Percentiles rank a stretch among this genome's conserved stretches.
Conservation (phyloP, 805 yeast genomes). For the Ogataea wickerhamii region DNA sequence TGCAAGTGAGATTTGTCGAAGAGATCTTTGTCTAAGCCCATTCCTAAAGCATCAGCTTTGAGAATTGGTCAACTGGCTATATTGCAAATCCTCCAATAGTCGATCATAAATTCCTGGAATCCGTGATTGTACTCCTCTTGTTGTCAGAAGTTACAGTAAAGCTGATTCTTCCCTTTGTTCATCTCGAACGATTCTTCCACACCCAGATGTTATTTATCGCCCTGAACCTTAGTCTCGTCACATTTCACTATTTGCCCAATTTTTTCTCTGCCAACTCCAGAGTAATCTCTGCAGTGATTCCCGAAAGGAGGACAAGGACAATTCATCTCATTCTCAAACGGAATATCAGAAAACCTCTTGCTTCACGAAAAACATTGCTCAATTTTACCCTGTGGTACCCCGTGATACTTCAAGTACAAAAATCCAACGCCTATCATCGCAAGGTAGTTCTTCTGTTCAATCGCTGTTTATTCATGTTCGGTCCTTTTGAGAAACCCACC, state of each 20-base stretch:
- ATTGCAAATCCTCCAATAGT: constrained; percentile 18
- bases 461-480: constrained; percentile 18
- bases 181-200: constrained; percentile 35
- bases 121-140: constrained; percentile 25
- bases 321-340: constrained; percentile 23
- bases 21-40: constrained; percentile 28
- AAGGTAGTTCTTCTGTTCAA: constrained; percentile 25
- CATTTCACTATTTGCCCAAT: constrained; percentile 22
- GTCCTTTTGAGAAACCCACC: constrained; percentile 25
- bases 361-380: constrained; percentile 19
- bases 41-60: constrained; percentile 29
- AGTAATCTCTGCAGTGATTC: constrained; percentile 27
- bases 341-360: constrained; percentile 25
- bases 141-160: constrained; percentile 22
- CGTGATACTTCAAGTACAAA: constrained; percentile 22
- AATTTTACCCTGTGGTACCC: constrained; percentile 15
- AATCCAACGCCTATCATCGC: constrained; percentile 26
- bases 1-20: constrained; percentile 24
- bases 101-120: constrained; percentile 24
- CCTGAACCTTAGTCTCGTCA: constrained; percentile 14
- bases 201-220: constrained; percentile 23
- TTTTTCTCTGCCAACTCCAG: constrained; percentile 23
- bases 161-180: constrained; percentile 22
- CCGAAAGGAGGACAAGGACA: constrained; percentile 21
- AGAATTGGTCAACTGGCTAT: constrained; percentile 26